Base-by-base conservation (phyloP, 2,329 filamentous ascomycete genomes). In the Xylariaceae sp. region DNA sequence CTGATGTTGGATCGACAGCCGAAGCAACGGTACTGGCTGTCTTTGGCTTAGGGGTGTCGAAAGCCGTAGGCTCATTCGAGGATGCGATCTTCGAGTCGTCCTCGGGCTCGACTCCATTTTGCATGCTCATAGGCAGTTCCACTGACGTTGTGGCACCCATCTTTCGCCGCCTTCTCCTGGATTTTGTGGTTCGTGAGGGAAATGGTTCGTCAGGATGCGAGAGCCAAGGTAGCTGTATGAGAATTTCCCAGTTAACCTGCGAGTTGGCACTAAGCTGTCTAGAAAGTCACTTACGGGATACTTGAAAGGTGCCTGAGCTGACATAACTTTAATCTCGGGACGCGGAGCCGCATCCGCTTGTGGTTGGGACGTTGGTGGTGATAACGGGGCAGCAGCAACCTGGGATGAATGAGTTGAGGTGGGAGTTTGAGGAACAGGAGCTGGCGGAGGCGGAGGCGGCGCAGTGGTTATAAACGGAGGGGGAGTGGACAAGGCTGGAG, bases 401-500 rank as follows among this genome's bases (percentile, higher is more conserved):
- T 73, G 71, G 3, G 78, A 77, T 6, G 81, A 81, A 53, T 81
- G 77, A 16, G 79, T 80, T 14, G 83, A 85, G 4, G 80, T 81
- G 3, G 82, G 82, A 8, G 83, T 83, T 28, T 80, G 79, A 17
- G 79, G 73, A 52, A 76, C 71, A 23, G 78, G 28, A 16, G 73
- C 71, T 24, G 76, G 73, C 33, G 68, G 67, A 63, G 79, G 64
- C 34, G 68, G 67, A 63, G 79, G 64, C 73, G 79, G 70, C 74
- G 76, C 64, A 64, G 78, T 68, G 64, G 74, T 69, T 69, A 79
- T 70, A 71, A 79, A 72, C 68, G 76, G 67, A 67, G 75, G 69
- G 70, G 87, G 76, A 54, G 85, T 79, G 51, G 82, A 78, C 71
- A 84, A 73, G 45, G 75, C 78, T n/a, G 83, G 81, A 48, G 82